A percentile compares a stretch with the other conserved stretches of the same genome.
phyloP scores from a whole-genome alignment of 768 basidiomycete genomes.

The Termitomyces eurrhizus region DNA sequence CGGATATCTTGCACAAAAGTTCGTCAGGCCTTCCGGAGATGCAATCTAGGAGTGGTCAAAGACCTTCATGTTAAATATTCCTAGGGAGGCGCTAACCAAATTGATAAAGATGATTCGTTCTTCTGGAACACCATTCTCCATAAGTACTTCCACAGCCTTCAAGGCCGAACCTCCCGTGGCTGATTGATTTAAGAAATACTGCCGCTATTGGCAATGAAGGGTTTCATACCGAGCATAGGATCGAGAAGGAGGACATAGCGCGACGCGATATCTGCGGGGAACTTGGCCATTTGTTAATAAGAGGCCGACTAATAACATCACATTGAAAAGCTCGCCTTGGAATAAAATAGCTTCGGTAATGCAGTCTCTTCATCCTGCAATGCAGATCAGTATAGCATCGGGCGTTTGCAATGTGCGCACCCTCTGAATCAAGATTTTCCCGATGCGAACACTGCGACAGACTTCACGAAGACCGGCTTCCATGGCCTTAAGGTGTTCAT shows the following conservation, averaged over 20 bases:
- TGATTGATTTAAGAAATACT: slow-evolving; percentile 12
- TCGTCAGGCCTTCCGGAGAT: slow-evolving; percentile 83
- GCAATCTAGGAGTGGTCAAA: slow-evolving; percentile 54
- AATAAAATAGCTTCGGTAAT: slow-evolving; percentile 89
- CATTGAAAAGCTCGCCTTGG: slow-evolving; percentile 49
- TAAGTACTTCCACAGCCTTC: slow-evolving; percentile 93
- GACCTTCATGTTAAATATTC: background rate
- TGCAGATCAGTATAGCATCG: background rate
- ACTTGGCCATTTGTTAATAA: slow-evolving; percentile 37
- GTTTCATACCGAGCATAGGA: slow-evolving; percentile 85
- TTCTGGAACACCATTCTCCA: slow-evolving; percentile 89
- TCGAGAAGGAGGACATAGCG: slow-evolving; percentile 94
- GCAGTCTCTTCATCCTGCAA: slow-evolving; percentile 91
- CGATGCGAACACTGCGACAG: slow-evolving; percentile 90
- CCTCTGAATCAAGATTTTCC: slow-evolving; percentile 96
- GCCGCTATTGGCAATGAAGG: background rate
- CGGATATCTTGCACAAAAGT: slow-evolving; percentile 75
- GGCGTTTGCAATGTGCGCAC: slow-evolving; percentile 36
- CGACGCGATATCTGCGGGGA: slow-evolving; percentile 87
- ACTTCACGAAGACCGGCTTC: slow-evolving; percentile 96
- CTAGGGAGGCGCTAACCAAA: slow-evolving; percentile 46
- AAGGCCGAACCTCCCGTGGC: slow-evolving; percentile 98
- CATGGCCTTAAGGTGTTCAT: slow-evolving; percentile 70
- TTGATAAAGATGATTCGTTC: slow-evolving; percentile 96
- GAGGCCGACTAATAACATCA: background rate